Base-by-base conservation (phyloP, 1,284 basidiomycete genomes). In the Sanghuangporus sanghuang region DNA sequence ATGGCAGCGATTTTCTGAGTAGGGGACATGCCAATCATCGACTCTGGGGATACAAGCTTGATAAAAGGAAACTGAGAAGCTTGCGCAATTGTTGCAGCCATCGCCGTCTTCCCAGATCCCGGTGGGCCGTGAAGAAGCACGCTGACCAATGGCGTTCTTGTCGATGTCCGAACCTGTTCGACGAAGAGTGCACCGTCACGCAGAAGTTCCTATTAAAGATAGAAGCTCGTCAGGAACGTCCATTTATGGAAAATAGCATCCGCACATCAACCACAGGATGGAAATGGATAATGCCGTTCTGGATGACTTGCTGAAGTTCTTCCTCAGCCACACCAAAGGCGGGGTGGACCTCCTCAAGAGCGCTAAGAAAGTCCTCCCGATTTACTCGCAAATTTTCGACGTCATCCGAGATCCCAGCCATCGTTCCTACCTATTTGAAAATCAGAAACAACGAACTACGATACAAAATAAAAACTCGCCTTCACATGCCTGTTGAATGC, bases 311-410 rank as follows among this genome's bases (percentile, higher is more conserved):
- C 69, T 90, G 85, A 32, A 99, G 81, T 78, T 99, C 97, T 75
- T 98, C 96, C 77, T 99, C 97, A 2, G 95, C 89, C 3, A 98
- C 95, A 85, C 97, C 97, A 73, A 96, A 99, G 9, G 96, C 95
- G 8, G 97, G 95, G 70, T 95, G 92, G 11, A 99, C 95, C 75
- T 99, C 97, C 5, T 96, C 92, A 53, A 99, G 79, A 0, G 96
- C 97, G 71, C 87, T 85, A 81, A 94, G 77, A 73, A 99, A 99
- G 77, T 99, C 97, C 12, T 80, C 77, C 64, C 90, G 81, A 68
- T 92, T 94, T 50, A 99, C 96, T 67, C 93, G 83, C 75, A 99
- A 81, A 72, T 96, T 88, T 76, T 97, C 95, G 54, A 99, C 87
- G 74, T 99, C 95, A 70, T 98, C 93, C 27, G 91, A 92, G 68